Evolutionary conservation across 352 stramenopile genomes (phyloP).

Genomic region (Discostella stelligera): DNA sequence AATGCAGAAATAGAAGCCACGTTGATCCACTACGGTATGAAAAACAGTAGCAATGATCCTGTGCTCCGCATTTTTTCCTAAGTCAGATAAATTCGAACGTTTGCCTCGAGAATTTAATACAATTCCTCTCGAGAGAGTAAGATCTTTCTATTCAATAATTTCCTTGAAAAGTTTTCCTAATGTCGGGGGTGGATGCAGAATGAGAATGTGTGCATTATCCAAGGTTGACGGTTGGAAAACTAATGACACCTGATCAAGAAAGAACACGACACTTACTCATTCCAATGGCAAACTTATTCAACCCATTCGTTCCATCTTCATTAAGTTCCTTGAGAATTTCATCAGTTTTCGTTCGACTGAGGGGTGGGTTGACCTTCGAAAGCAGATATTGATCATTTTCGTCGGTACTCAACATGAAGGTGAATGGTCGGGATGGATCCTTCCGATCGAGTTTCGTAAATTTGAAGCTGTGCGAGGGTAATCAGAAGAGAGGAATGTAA

Average conservation of each 20-base stretch:
- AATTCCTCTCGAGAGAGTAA: not conserved
- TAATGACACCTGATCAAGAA: not conserved
- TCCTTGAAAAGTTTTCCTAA: slow-evolving; percentile 46
- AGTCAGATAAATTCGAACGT: too few species aligned
- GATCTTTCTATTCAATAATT: slow-evolving; percentile 5
- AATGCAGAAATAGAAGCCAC: not conserved
- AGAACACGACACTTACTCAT: slow-evolving; percentile 47
- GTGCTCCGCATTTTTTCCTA: not conserved
- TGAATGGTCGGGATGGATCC: slow-evolving; percentile 55
- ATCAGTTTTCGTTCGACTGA: slow-evolving; percentile 36
- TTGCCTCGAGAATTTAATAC: not conserved
- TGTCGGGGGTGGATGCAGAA: not conserved
- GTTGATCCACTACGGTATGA: not conserved
- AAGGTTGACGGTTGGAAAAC: not conserved
- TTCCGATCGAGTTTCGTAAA: slow-evolving; percentile 68
- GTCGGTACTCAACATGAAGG: slow-evolving; percentile 60
- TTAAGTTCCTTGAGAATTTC: slow-evolving; percentile 35
- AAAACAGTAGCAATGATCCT: not conserved
- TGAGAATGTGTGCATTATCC: not conserved
- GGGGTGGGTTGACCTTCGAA: slow-evolving; percentile 49
- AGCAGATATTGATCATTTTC: slow-evolving; percentile 61
- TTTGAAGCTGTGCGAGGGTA: slow-evolving; percentile 53
- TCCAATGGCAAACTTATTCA: slow-evolving; percentile 43
- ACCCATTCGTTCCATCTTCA: slow-evolving; percentile 52
- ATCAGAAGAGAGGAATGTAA: not conserved